Percentiles rank a stretch among this genome's conserved stretches.
phyloP scores from a whole-genome alignment of 2,329 filamentous ascomycete genomes.

The Neocatenulostroma microsporum region DNA sequence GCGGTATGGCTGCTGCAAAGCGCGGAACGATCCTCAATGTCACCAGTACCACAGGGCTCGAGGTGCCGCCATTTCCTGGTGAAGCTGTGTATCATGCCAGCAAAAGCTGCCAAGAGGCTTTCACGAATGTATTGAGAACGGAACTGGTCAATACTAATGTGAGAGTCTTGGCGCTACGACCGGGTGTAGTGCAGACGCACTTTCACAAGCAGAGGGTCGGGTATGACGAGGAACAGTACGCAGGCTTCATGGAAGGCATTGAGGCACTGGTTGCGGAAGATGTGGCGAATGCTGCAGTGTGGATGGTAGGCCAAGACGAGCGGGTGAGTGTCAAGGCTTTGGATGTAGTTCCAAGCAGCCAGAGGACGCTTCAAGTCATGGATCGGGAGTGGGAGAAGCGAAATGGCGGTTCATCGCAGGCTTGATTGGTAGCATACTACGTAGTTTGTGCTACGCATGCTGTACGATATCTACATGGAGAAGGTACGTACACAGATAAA shows the following conservation, averaged over 20 bases:
- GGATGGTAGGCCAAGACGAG: slow-evolving; percentile 36
- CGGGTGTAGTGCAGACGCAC: slow-evolving; percentile 42
- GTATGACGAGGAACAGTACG: slow-evolving; percentile 36
- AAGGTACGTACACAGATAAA: too few relatives aligned
- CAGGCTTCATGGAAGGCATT: slow-evolving; percentile 41
- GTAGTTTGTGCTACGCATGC: too few relatives aligned
- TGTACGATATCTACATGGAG: too few relatives aligned
- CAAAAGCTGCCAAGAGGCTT: slow-evolving; percentile 43
- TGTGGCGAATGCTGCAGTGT: slow-evolving; percentile 37
- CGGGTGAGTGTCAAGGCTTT: slow-evolving; percentile 40
- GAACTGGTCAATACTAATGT: slow-evolving; percentile 43
- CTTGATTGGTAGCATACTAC: too few relatives aligned
- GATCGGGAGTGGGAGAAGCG: slow-evolving; percentile 30
- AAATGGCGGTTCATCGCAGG: slow-evolving; percentile 7
- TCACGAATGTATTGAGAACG: slow-evolving; percentile 43
- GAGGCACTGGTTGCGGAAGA: slow-evolving; percentile 39
- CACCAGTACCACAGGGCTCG: slow-evolving; percentile 41
- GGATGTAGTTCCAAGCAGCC: slow-evolving; percentile 41
- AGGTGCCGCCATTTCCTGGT: slow-evolving; percentile 43
- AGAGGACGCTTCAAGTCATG: slow-evolving; percentile 32
- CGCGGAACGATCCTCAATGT: slow-evolving; percentile 43
- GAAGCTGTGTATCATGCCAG: slow-evolving; percentile 44
- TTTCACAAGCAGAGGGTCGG: slow-evolving; percentile 43
- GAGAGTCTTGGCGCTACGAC: slow-evolving; percentile 40
- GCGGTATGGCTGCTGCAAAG: slow-evolving; percentile 32